Evolutionary conservation across 2,329 filamentous ascomycete genomes (phyloP).

Genomic region (Clonostachys chloroleuca): DNA sequence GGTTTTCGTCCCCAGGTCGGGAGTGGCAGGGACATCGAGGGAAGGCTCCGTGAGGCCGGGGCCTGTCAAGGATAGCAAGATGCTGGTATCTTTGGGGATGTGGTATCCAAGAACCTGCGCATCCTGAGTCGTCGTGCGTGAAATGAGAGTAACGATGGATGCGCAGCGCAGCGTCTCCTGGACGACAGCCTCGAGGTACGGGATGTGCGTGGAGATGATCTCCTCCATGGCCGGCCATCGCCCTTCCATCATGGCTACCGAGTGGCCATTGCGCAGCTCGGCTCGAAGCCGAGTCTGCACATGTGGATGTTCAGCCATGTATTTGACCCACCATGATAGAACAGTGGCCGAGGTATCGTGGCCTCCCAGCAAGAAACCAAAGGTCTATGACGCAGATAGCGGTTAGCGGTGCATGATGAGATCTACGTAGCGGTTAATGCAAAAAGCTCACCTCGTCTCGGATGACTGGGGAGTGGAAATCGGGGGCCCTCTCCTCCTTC

Average conservation of each 20-base stretch:
- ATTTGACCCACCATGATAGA: slow-evolving; percentile 21
- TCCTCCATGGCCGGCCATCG: slow-evolving; percentile 21
- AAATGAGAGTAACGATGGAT: slow-evolving; percentile 18
- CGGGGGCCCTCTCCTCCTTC: slow-evolving; percentile 17
- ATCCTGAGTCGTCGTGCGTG: slow-evolving; percentile 14
- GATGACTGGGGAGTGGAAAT: slow-evolving; percentile 23
- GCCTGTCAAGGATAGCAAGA: not conserved
- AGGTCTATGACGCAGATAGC: slow-evolving; percentile 5
- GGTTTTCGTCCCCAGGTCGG: slow-evolving; percentile 12
- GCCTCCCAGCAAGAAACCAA: slow-evolving; percentile 20
- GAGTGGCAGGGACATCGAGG: slow-evolving; percentile 9
- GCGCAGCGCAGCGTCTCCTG: slow-evolving; percentile 27
- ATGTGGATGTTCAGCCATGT: slow-evolving; percentile 12
- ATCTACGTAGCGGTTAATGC: not conserved
- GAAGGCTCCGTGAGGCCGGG: not conserved
- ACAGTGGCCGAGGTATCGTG: slow-evolving; percentile 19
- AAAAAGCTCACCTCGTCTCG: slow-evolving; percentile 21
- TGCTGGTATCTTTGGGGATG: slow-evolving; percentile 16
- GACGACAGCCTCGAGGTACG: slow-evolving; percentile 29
- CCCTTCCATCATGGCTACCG: slow-evolving; percentile 8
- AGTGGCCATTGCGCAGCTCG: slow-evolving; percentile 12
- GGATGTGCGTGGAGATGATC: slow-evolving; percentile 15
- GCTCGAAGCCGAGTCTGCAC: slow-evolving; percentile 15
- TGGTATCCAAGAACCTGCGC: slow-evolving; percentile 14
- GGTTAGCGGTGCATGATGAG: not conserved